phyloP scores from a whole-genome alignment of 495 filamentous ascomycete genomes.

The Thermochaetoides thermophila region DNA sequence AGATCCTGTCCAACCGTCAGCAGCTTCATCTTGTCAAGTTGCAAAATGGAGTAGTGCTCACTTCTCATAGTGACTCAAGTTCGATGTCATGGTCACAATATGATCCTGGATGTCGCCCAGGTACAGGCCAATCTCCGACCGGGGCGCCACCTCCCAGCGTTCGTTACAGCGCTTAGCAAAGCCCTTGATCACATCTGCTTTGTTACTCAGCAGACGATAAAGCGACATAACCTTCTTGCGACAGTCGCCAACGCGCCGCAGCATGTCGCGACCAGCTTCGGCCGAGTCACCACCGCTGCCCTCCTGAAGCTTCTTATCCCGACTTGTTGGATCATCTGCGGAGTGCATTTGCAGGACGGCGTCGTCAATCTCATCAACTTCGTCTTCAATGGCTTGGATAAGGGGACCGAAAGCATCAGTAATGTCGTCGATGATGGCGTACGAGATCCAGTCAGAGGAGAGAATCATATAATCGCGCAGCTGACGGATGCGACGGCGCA shows the following conservation, averaged over 20 bases:
- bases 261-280: conserved; percentile 63
- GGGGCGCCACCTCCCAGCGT: conserved; percentile 89
- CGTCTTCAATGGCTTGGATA: conserved; percentile 76
- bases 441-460: conserved; percentile 94
- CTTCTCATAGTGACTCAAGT: conserved; percentile 92
- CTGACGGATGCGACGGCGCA: conserved; percentile 82
- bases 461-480: conserved; percentile 87
- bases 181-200: conserved; percentile 96
- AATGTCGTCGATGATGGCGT: conserved; percentile 95
- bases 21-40: conserved; percentile 1
- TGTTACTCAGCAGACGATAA: conserved; percentile 85
- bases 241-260: conserved; percentile 79
- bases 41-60: conserved; percentile 30
- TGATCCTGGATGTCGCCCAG: conserved; percentile 97
- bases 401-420: conserved; percentile 88
- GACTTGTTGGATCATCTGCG: conserved; percentile 21
- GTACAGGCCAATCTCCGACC: conserved; percentile 90
- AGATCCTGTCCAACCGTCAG: conserved; percentile 40
- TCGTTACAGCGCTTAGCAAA: conserved; percentile 99
- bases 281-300: conserved; percentile 23
- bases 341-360: conserved; percentile 66
- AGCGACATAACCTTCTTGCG: conserved; percentile 91
- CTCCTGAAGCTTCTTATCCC: conserved; percentile 7
- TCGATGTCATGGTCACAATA: conserved; percentile 94
- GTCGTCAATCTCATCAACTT: conserved; percentile 82